A percentile compares a stretch with the other conserved stretches of the same genome.
These are phyloP conservation scores for Pythium coloratum DNA, from an alignment of 352 stramenopile species.

Conservation along the genomic window DNA sequence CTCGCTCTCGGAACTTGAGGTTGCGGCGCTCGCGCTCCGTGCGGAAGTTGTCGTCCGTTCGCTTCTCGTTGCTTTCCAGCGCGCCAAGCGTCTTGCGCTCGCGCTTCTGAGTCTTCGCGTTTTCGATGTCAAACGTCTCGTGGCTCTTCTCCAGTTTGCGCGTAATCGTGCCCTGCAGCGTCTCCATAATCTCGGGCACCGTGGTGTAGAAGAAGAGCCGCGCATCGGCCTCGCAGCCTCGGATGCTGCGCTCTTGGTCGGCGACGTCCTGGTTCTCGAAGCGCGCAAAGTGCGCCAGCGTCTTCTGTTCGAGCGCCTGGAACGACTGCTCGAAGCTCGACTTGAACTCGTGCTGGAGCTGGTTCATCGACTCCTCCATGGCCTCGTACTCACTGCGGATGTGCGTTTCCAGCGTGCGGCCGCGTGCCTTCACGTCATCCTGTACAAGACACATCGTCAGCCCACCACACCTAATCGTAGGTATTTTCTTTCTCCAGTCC, in stretches of 20 bases:
- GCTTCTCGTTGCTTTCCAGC: conserved; percentile 66
- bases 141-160: conserved; percentile 88
- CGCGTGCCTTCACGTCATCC: conserved; percentile 72
- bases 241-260: conserved; percentile 50
- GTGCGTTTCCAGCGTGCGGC: conserved; percentile 47
- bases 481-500: not conserved
- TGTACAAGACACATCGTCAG: conserved; percentile 12
- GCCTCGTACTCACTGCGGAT: conserved; percentile 52
- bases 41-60: conserved; percentile 55
- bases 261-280: conserved; percentile 55
- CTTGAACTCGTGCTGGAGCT: conserved; percentile 43
- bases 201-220: conserved; percentile 77
- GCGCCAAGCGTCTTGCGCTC: conserved; percentile 84
- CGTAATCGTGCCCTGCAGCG: conserved; percentile 84
- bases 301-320: conserved; percentile 56
- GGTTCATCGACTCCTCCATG: conserved; percentile 61
- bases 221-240: conserved; percentile 54
- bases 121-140: conserved; percentile 93
- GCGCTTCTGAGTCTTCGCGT: conserved; percentile 90
- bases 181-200: conserved; percentile 88
- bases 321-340: conserved; percentile 57
- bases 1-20: conserved; percentile 54
- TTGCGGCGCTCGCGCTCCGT: conserved; percentile 69
- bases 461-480: not conserved
- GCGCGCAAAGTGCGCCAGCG: conserved; percentile 54